Base-by-base conservation (phyloP, 2,329 filamentous ascomycete species). In the Shiraia bambusicola region DNA sequence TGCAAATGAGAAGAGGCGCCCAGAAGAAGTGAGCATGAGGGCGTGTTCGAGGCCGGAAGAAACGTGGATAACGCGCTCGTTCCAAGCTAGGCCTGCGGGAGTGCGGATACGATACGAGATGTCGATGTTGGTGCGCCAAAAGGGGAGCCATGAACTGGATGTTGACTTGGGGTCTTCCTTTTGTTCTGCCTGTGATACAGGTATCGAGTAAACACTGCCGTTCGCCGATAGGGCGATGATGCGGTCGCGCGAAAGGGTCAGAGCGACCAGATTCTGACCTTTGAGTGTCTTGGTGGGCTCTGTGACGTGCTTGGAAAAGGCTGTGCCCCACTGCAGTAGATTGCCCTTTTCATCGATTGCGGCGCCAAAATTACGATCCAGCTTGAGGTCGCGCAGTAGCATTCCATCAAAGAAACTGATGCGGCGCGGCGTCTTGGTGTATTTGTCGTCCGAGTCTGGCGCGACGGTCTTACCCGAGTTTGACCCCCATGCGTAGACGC, bases 401-500 rank as follows among this genome's bases (percentile, higher is more conserved):
- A 88, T 81, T 22, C 86, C 87, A 60, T 97, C 84, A 60, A 98
- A 97, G 68, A 84, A 93, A 0, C 78, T 55, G 59, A 97, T 82
- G 45, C 90, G 79, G 44, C 85, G 77, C 11, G 93, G 91, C 2
- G 80, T 82, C 72, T 95, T 96, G 65, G 97, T 76, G 49, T 84
- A 79, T 22, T 75, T 73, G 40, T 95, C 90, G 37, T 85, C 78
- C 7, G 87, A 92, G 49, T 86, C 83, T 1, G 91, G 90, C 29
- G 91, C 90, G 27, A 87, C 88, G n/a, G 95, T 91, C 55, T 80
- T 80, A 46, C 90, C 88, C 12, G 76, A 74, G 59, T 98, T 98
- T 13, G 86, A 89, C 0, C 93, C 93, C 92, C 93, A 98, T 4
- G 86, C 83, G 69, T 95, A 97, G 0, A 97, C 86, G 2, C 91